phyloP scores from a whole-genome alignment of 2,329 filamentous ascomycete genomes.

The Aspergillus fischeri region DNA sequence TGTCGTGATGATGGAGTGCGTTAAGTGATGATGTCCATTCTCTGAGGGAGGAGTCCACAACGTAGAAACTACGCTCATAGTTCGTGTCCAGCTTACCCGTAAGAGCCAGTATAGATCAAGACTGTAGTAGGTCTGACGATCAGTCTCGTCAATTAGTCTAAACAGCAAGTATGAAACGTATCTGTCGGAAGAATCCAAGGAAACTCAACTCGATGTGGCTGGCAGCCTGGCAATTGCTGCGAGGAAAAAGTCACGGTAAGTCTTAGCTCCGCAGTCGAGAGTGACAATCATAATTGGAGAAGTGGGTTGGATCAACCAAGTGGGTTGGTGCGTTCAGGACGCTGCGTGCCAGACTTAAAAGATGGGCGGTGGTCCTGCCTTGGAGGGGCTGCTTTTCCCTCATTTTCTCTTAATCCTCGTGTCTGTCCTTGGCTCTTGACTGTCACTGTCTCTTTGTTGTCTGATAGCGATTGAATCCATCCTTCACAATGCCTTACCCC shows the following conservation, averaged over 20 bases:
- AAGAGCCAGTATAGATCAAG: background rate
- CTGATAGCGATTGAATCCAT: background rate
- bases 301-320: constrained; percentile 1
- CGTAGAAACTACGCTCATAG: background rate
- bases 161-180: background rate
- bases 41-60: background rate
- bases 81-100: background rate
- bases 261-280: background rate
- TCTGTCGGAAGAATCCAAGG: too few species aligned
- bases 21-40: background rate
- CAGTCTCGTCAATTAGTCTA: too few species aligned
- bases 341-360: background rate
- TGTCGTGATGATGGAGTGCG: background rate
- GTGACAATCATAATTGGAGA: background rate
- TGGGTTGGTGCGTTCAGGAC: background rate
- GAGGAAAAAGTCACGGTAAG: background rate
- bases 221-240: background rate
- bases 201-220: background rate
- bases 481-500: constrained; percentile 40
- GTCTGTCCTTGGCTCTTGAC: background rate
- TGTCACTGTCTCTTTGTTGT: background rate
- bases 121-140: background rate
- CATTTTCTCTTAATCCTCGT: background rate
- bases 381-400: background rate
- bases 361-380: background rate